Base-by-base conservation (phyloP, 2,329 filamentous ascomycete species). In the Curvularia lunata region DNA sequence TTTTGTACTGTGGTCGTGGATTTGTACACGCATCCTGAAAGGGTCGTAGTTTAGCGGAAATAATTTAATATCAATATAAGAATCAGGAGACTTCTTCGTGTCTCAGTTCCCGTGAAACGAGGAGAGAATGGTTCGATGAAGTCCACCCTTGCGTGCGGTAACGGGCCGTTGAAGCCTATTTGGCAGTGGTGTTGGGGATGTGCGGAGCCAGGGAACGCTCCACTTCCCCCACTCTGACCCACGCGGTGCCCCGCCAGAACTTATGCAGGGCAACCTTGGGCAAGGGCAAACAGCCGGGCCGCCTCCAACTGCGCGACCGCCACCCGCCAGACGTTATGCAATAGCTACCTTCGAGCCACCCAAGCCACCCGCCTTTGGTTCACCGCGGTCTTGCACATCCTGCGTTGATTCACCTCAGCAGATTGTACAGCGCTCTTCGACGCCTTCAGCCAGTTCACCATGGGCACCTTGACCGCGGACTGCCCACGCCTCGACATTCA, bases 381-480 rank as follows among this genome's bases (percentile, higher is more conserved):
- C 23, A 6, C 4, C 7, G n/a, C 21, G 47, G 23, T 3, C 23
- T 47, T 23, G 21, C 21, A 23, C n/a, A 1, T 21, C 9, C 27
- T 16, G 16, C 18, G 32, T 25, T 18, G 12, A 13, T n/a, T 28
- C 16, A 23, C 30, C 46, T 6, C 34, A 12, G 13, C 40, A 7
- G 16, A 8, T 23, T 18, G 45, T 16, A n/a, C 28, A 46, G 28
- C 18, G 30, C 30, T 19, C 7, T 45, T 25, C 48, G 16, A 21
- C 21, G 46, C 51, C 19, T 21, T 27, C 42, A 38, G 27, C 53
- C 40, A 10, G 16, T 40, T 48, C 43, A 58, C 30, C 27, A 78
- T 78, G 76, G 76, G 76, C 19, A 78, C 76, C 12, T 69, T 78
- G n/a, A 78, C 76, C 2, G 76, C 70, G 18, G 70, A 75, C 47